Evolutionary conservation across 805 yeast genomes (phyloP), one percentile per base, ranked within the genome.

Genomic region (Cyberlindnera lachancei): DNA sequence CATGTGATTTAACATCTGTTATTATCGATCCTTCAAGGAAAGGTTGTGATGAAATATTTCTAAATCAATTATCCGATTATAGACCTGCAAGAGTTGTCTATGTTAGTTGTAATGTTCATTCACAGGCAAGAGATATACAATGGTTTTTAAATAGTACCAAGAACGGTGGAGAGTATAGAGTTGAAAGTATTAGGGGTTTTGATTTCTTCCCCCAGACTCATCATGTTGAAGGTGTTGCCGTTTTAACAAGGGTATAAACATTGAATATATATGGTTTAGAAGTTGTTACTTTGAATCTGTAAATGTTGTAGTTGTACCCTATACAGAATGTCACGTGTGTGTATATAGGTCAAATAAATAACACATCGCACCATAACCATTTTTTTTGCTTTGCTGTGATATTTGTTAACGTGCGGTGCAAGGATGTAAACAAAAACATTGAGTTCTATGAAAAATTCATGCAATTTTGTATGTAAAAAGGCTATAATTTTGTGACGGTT

Each of bases 161-260:
- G 22, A 55, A 74, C 43, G 92, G 92, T 4, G 45, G 53, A 7
- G 51, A 68, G 24, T 92, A 86, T 61, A 62, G 61, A 36, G 70
- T 92, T 28, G 95, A 85, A 44, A 79, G 90, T 45, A 66, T 92
- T 16, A 76, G 86, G 50, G 98, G 98, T 1, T 92, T 92, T 55
- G 98, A 92, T 58, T 90, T 92, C 62, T 92, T 92, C 65, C 95
- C 95, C 3, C 94, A 86, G 59, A 86, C 95, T 0, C 90, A 86
- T 49, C 95, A 85, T 50, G 94, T 85, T 23, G 95, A 85, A 56
- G 75, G 90, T 52, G 85, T 85, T 14, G 90, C 90, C 12, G 92
- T 85, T 6, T 59, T 85, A 27, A 43, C 57, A 2, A 59, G 66
- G 44, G 50, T 37, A n/a, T 40, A 26, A 34, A 6, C 18, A 17